These are phyloP conservation scores for Leccinum laetum DNA, from an alignment of 1,284 basidiomycete species.

Conservation along the genomic window DNA sequence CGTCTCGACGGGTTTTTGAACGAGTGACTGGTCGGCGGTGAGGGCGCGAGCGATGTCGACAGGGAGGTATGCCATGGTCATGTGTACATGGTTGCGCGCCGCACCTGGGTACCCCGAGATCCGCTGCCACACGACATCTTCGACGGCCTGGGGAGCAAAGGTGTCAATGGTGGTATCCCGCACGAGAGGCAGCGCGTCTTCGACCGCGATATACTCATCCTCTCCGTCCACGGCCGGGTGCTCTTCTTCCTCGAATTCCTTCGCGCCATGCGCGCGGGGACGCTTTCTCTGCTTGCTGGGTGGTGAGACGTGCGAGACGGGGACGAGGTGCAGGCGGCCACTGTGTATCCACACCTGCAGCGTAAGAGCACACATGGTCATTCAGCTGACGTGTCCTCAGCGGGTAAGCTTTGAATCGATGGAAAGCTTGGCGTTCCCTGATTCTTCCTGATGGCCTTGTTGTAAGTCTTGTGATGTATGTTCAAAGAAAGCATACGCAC, in stretches of 20 bases:
- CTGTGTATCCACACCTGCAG: conserved; percentile 87
- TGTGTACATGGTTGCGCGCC: conserved; percentile 74
- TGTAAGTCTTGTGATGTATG: no score
- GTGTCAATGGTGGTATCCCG: conserved; percentile 55
- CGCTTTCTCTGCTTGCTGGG: conserved; percentile 54
- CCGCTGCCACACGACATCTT: conserved; percentile 65
- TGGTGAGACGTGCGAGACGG: conserved; percentile 72
- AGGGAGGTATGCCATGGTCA: conserved; percentile 81
- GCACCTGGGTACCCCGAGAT: conserved; percentile 76
- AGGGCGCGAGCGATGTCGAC: conserved; percentile 77
- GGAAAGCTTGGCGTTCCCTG: no score
- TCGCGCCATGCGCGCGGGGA: conserved; percentile 39
- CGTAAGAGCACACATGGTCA: conserved; percentile 24
- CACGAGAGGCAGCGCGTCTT: conserved; percentile 70
- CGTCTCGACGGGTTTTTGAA: conserved; percentile 85
- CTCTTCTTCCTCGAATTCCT: conserved; percentile 53
- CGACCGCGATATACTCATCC: conserved; percentile 54
- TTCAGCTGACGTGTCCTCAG: conserved; percentile 27
- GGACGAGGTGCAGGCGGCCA: conserved; percentile 84
- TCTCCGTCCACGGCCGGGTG: conserved; percentile 42
- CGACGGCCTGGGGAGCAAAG: conserved; percentile 56
- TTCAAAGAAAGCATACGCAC: no score
- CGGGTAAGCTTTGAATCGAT: background rate
- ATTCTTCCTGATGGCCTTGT: no score
- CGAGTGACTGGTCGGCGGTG: conserved; percentile 60